Evolutionary conservation across 805 yeast genomes (phyloP).

Genomic region (Metschnikowia henanensis): DNA sequence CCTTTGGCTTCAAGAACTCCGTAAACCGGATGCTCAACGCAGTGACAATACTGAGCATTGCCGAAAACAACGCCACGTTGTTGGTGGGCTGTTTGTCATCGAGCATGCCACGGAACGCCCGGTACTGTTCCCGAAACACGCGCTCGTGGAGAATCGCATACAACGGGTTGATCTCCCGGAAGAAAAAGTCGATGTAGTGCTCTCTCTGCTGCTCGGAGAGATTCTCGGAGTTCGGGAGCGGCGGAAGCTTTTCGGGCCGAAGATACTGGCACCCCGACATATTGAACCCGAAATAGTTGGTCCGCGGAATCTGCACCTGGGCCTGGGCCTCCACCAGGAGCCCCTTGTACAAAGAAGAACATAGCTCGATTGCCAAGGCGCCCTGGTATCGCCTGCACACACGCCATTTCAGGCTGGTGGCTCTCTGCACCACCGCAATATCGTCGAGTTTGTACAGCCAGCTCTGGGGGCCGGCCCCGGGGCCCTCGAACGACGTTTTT

Average conservation of each 20-base stretch:
- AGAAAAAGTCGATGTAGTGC: conserved; percentile 39
- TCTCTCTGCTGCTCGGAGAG: conserved; percentile 7
- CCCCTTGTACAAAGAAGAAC: conserved; percentile 30
- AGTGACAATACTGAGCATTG: conserved; percentile 48
- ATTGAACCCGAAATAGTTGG: conserved; percentile 68
- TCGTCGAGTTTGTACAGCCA: conserved; percentile 15
- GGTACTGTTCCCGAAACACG: conserved; percentile 51
- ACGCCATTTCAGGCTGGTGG: conserved; percentile 43
- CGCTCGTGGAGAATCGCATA: conserved; percentile 53
- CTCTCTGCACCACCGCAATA: conserved; percentile 15
- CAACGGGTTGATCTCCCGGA: conserved; percentile 52
- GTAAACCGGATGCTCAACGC: conserved; percentile 52
- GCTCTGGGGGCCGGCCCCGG: neutral
- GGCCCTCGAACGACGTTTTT: neutral
- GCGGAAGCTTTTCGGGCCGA: conserved; percentile 32
- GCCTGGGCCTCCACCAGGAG: conserved; percentile 34
- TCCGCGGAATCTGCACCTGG: conserved; percentile 47
- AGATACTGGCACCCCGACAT: conserved; percentile 58
- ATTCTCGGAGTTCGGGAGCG: conserved; percentile 25
- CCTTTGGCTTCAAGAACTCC: conserved; percentile 35
- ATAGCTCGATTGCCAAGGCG: conserved; percentile 35
- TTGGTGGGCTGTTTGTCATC: conserved; percentile 23
- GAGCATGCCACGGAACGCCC: conserved; percentile 20
- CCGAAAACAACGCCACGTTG: conserved; percentile 49
- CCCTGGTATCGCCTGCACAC: conserved; percentile 48